Evolutionary conservation across 257 asterid genomes (phyloP), one percentile per base, ranked within the genome.

Genomic region (Gentiana dahurica): DNA sequence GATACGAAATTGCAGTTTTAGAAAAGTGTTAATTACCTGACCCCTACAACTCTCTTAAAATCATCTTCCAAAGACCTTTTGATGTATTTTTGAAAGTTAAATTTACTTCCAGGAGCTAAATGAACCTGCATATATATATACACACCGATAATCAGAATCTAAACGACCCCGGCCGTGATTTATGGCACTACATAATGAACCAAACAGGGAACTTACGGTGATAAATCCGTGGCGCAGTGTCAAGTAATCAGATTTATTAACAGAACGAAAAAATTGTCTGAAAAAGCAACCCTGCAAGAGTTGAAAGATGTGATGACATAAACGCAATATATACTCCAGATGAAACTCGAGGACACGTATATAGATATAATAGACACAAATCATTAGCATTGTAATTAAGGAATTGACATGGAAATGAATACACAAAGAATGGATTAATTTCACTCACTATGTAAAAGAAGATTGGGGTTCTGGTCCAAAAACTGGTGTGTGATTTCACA

Each of bases 91-190:
- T 83, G 98, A 85, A 92, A 92, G 79, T 92, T 62, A 71, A 92
- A 92, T 76, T 79, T 92, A 84, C 90, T 88, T 73, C 98, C 97
- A 4, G 98, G 97, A 48, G 94, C 94, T 68, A 92, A 74, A 75
- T 92, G 98, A 69, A 78, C 95, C 98, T 92, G 43, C 35, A 54
- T 15, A 58, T 24, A 53, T 24, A 24, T 24, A 24, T 24, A 24
- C 24, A 12, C 37, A 13, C 6, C 9, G 12, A 55, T 12, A 2
- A 8, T 13, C 57, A 53, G 32, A 53, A 2, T 34, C 43, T 34
- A 12, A 53, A 8, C n/a, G 32, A 13, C 15, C 24, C 24, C 24
- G 24, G 24, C 24, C 24, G 1, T 24, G 24, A 24, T 24, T 24
- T 0, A 24, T 24, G 24, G 35, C 9, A 32, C 32, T 15, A 43